Evolutionary conservation across 768 basidiomycete species (phyloP), one percentile per base, ranked within the genome.

Genomic region (Boletus rex-veris): DNA sequence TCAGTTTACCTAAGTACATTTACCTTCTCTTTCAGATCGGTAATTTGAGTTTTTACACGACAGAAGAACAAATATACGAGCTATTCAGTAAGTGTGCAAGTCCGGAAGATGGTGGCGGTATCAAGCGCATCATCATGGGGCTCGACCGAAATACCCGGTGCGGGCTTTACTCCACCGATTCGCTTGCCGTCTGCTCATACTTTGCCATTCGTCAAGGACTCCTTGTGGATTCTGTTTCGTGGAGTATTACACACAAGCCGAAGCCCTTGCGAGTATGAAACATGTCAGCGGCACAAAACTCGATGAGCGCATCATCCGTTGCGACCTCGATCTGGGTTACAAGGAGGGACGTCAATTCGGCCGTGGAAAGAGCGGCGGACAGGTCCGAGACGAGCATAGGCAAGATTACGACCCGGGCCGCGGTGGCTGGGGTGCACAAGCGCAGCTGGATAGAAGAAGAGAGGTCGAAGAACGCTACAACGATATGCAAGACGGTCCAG

Each of bases 231-330:
- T 97, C 71, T 94, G 96, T 74, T 98, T 94, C 62, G 95, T 95
- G 53, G 91, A 93, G 69, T 99, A 91, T 69, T 98, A 98, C 69
- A 92, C 92, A 10, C 93, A 98, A 65, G 78, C 85, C 6, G 95
- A 98, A 71, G 96, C 97, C 16, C 77, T 97, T 38, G 90, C 93
- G 39, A 86, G 88, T 57, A 86, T 98, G 82, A 85, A 88, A 45
- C 95, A 97, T 70, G 83, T 98, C 63, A 93, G 90, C 47, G 97
- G 96, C n/a, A 94, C 95, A 35, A 98, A 98, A 75, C 84, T 99
- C 19, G 97, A 99, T 72, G 97, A 99, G 73, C 89, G 97, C 33
- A 92, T 99, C 62, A 96, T 99, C 58, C 89, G 97, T 44, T 98
- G 95, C 66, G 97, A 99, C 75, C 76, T 99, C 65, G 97, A 99